Base-by-base conservation (phyloP, 1,139 yeast genomes). In the Waltiozyma sp. region DNA sequence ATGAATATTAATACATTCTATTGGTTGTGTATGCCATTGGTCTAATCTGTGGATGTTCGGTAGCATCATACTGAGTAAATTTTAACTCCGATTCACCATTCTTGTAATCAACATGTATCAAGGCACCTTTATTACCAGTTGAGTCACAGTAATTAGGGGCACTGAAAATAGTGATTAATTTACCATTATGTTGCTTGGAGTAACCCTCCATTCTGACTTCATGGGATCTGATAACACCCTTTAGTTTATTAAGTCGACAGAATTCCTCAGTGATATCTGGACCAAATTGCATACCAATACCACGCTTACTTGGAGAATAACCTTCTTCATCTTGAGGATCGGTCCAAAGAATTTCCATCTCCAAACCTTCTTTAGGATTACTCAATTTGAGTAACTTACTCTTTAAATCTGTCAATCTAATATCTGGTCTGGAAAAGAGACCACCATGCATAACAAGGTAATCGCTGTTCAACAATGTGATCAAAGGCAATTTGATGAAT, bases 111-210 rank as follows among this genome's bases (percentile, higher is more conserved):
- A 54, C 47, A 39, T 55, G 53, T 38, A 55, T 54, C 45, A 84
- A 84, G 11, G 95, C 98, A 43, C 97, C 99, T 51, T 75, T 63
- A 62, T 91, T 91, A 15, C 95, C 95, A 44, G 87, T 88, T 16
- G 82, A 69, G 58, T 93, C 99, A 65, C 97, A 89, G 63, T 91
- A 91, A 62, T 93, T 89, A 37, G 99, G 99, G 0, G 99, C 98
- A 62, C 94, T 81, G 63, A 91, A 91, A 19, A 91, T 95, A 0
- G 99, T 91, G 45, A 88, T 77, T 43, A 91, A 74, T 54, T 80
- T 72, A 10, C 94, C 95, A 47, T 81, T 72, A 58, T 91, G 99
- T 59, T 91, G 97, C 42, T 71, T 72, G 51, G 87, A 89, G 46
- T 82, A 87, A 41, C 99, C 99, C 8, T 73, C 80, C 84, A 83